A percentile compares a stretch with the other conserved stretches of the same genome.
Conservation (phyloP, 371 early-diverging fungal species). For the Mucor irregularis region DNA sequence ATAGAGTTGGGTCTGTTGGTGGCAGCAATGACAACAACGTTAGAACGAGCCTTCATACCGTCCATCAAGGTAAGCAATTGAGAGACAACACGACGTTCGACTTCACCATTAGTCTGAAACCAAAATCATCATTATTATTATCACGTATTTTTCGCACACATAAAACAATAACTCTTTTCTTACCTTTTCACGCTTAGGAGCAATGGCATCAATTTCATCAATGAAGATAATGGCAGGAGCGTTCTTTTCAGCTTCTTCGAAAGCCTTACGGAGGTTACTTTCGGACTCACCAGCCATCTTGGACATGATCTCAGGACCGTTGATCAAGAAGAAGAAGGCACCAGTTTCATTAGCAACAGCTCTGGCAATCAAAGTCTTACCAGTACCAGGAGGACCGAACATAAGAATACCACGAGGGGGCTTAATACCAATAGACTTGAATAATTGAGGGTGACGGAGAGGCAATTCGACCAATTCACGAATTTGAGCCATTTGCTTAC, state of each 20-base stretch:
- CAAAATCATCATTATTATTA: too few species aligned
- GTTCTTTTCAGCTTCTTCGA: slow-evolving; percentile 99
- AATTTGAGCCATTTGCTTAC: slow-evolving; percentile 99
- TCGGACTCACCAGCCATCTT: slow-evolving; percentile 99
- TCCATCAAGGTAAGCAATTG: slow-evolving; percentile 99
- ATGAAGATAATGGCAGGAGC: slow-evolving; percentile 99
- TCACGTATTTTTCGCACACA: neutral
- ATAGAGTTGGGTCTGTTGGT: slow-evolving; percentile 99
- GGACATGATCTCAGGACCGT: slow-evolving; percentile 99
- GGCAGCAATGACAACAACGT: slow-evolving; percentile 97
- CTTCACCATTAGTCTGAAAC: slow-evolving; percentile 98
- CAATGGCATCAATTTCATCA: slow-evolving; percentile 99
- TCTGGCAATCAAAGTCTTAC: slow-evolving; percentile 83
- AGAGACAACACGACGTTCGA: slow-evolving; percentile 98
- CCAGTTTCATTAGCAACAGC: slow-evolving; percentile 77
- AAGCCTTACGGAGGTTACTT: slow-evolving; percentile 97
- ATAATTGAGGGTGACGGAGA: slow-evolving; percentile 96
- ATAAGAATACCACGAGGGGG: slow-evolving; percentile 98
- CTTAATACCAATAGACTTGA: slow-evolving; percentile 98
- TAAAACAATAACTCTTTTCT: neutral
- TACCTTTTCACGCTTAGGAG: slow-evolving; percentile 98
- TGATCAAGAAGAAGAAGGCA: slow-evolving; percentile 96
- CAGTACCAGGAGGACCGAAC: slow-evolving; percentile 99
- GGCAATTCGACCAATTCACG: slow-evolving; percentile 99
- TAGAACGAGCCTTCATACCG: slow-evolving; percentile 97